A percentile compares a stretch with the other conserved stretches of the same genome.
phyloP scores from a whole-genome alignment of 2,329 filamentous ascomycete species.

The Nannizziopsis arthrosporioides region DNA sequence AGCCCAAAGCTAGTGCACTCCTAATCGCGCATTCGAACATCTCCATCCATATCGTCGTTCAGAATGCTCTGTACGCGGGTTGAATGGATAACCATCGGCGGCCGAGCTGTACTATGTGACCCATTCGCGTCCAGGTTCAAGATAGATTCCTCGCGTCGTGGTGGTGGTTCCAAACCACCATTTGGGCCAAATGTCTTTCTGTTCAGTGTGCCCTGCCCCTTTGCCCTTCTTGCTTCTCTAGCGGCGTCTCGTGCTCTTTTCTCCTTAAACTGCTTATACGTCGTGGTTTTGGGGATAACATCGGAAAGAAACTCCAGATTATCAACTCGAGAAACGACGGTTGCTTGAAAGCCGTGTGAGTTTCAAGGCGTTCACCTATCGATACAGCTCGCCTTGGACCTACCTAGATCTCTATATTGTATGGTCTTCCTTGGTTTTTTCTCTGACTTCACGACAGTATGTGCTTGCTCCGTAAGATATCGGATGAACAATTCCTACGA shows the following conservation, averaged over 20 bases:
- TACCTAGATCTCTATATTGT: constrained; percentile 88
- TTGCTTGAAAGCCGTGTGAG: constrained; percentile 43
- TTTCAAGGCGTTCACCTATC: constrained; percentile 1
- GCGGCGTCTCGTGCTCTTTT: constrained; percentile 30
- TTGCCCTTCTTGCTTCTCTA: constrained; percentile 25
- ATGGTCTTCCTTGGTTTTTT: constrained; percentile 85
- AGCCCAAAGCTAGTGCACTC: too few species aligned
- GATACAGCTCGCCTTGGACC: constrained; percentile 18
- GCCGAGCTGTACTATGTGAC: constrained; percentile 22
- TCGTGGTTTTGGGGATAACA: constrained; percentile 73
- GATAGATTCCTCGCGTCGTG: constrained; percentile 17
- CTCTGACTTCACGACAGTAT: constrained; percentile 82
- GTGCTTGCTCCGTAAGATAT: constrained; percentile 71
- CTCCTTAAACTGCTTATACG: constrained; percentile 68
- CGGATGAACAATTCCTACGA: constrained; percentile 85
- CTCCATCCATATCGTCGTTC: constrained; percentile 41
- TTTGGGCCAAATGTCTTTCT: constrained; percentile 16
- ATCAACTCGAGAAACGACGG: constrained; percentile 74
- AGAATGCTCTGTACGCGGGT: constrained; percentile 40
- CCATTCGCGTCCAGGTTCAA: constrained; percentile 13
- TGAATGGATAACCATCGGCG: constrained; percentile 25
- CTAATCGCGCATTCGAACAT: constrained; percentile 48
- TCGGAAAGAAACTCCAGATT: constrained; percentile 92
- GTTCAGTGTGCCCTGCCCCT: constrained; percentile 30
- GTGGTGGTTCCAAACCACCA: constrained; percentile 17